Evolutionary conservation across 257 asterid genomes (phyloP).

Genomic region (Nicotiana otophora): DNA sequence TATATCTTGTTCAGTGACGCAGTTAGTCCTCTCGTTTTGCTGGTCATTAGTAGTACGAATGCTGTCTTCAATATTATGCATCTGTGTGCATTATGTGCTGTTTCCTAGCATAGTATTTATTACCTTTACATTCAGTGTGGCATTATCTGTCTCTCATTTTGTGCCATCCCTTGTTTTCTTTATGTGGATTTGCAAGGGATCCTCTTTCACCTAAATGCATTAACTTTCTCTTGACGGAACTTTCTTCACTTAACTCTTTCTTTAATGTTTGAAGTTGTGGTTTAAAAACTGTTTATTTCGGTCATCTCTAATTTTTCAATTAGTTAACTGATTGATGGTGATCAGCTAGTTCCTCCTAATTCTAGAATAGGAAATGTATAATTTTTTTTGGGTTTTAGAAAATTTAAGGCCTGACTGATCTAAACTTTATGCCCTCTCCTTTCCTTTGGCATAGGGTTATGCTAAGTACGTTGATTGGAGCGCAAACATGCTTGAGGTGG

Average conservation of each 20-base stretch:
- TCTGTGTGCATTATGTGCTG: not conserved
- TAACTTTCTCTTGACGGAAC: not conserved
- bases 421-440: not conserved
- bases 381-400: not conserved
- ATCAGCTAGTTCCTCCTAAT: not conserved
- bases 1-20: not conserved
- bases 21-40: not conserved
- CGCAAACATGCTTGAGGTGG: conserved; percentile 77
- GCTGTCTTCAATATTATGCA: not conserved
- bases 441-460: conserved; percentile 49
- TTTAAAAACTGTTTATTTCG: not conserved
- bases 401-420: not conserved
- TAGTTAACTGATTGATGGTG: not conserved
- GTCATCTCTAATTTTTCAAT: not conserved
- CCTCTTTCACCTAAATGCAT: not conserved
- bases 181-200: not conserved
- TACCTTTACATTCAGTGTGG: not conserved
- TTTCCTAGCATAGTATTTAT: not conserved
- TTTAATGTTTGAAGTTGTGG: not conserved
- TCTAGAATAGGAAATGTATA: not conserved
- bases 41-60: not conserved
- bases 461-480: conserved; percentile 94
- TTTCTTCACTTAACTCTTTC: not conserved
- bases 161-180: not conserved
- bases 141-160: not conserved